Conservation (phyloP, 2,329 filamentous ascomycete genomes). For the Trichoderma endophyticum region DNA sequence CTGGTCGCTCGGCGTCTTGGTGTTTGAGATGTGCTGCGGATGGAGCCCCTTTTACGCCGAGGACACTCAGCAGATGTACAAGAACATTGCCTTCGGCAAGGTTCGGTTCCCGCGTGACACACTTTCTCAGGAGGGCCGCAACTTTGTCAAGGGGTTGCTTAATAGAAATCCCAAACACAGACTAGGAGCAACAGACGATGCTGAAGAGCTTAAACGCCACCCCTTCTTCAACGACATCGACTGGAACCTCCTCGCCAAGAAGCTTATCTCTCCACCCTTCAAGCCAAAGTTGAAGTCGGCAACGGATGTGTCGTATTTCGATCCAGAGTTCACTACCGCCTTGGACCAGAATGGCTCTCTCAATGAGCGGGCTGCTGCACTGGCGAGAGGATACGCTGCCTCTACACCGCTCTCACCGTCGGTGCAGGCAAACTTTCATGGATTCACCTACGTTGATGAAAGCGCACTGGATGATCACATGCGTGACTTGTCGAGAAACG, state of each 20-base stretch:
- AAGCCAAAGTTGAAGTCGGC: conserved; percentile 96
- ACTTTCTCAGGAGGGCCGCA: conserved; percentile 87
- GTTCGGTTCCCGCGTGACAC: conserved; percentile 95
- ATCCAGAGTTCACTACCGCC: conserved; percentile 96
- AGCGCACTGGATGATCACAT: conserved; percentile 89
- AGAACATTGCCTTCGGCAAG: conserved; percentile 99
- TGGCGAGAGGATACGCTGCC: conserved; percentile 81
- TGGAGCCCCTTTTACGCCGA: conserved; percentile 99
- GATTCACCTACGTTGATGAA: conserved; percentile 98
- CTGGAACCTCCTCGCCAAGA: conserved; percentile 83
- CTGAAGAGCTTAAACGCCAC: conserved; percentile 89
- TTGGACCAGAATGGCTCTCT: conserved; percentile 81
- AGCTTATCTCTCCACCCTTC: conserved; percentile 92
- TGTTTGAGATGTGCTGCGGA: conserved; percentile 99
- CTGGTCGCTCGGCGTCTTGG: conserved; percentile 94
- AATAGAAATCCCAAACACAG: conserved; percentile 97
- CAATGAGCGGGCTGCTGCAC: conserved; percentile 83
- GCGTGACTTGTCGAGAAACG: conserved; percentile 44
- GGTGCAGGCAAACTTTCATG: conserved; percentile 96
- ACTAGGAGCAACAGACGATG: conserved; percentile 85
- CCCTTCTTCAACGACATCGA: conserved; percentile 93
- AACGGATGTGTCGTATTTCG: conserved; percentile 96
- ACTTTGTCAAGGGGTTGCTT: conserved; percentile 95
- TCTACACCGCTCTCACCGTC: conserved; percentile 92
- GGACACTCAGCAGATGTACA: conserved; percentile 99